Percentiles rank a stretch among this genome's conserved stretches.
phyloP scores from a whole-genome alignment of 441 rosid genomes.

The Breynia disticha region DNA sequence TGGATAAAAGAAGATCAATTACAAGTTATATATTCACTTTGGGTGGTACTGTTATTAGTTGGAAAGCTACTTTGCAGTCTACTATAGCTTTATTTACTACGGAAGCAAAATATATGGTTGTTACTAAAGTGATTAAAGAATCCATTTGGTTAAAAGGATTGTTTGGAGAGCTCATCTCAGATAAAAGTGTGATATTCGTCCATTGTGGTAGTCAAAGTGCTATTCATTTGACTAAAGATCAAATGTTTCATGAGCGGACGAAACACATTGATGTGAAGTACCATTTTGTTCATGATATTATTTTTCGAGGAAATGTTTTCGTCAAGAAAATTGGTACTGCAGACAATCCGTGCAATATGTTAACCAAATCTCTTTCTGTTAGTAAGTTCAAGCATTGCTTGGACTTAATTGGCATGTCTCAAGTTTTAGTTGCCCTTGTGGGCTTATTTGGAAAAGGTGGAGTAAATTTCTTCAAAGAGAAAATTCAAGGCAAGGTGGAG shows the following conservation, averaged over 20 bases:
- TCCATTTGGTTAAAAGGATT: not conserved
- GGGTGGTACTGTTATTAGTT: not conserved
- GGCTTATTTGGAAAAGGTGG: too few relatives aligned
- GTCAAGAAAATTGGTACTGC: not conserved
- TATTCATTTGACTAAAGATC: too few relatives aligned
- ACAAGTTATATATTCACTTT: not conserved
- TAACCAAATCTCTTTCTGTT: not conserved
- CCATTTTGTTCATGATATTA: too few relatives aligned
- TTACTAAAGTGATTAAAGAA: not conserved
- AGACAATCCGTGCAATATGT: slow-evolving; percentile 1
- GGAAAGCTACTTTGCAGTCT: not conserved
- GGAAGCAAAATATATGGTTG: not conserved
- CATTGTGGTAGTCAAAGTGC: too few relatives aligned
- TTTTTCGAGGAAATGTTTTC: too few relatives aligned
- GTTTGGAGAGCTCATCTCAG: not conserved
- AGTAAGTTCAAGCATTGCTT: not conserved
- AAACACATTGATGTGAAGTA: too few relatives aligned
- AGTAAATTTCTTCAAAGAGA: too few relatives aligned
- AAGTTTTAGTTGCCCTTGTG: not conserved
- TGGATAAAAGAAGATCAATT: too few relatives aligned
- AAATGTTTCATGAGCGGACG: too few relatives aligned
- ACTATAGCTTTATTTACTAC: not conserved
- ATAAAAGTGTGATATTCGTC: too few relatives aligned
- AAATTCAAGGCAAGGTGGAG: too few relatives aligned
- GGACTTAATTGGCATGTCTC: too few relatives aligned